Conservation (phyloP, 441 rosid species). For the Biscutella laevigata region DNA sequence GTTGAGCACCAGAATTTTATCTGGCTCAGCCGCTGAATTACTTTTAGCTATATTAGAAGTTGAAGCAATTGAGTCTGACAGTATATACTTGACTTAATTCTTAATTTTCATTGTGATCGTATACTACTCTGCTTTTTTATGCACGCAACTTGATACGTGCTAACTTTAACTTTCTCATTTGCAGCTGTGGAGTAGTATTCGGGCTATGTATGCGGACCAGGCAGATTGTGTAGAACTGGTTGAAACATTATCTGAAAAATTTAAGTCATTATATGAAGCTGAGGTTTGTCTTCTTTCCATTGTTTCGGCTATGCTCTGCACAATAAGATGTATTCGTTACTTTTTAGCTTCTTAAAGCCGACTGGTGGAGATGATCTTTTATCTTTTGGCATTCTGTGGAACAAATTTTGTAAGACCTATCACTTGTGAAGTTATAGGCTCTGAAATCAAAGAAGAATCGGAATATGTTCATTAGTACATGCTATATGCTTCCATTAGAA, state of each 20-base stretch:
- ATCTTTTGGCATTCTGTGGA: neutral
- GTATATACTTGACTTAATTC: neutral
- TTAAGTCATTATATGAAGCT: conserved; percentile 59
- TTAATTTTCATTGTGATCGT: neutral
- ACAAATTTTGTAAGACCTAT: conserved; percentile 1
- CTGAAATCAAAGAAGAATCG: conserved; percentile 7
- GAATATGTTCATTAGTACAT: neutral
- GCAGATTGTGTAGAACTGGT: conserved; percentile 66
- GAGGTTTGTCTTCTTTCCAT: conserved; percentile 50
- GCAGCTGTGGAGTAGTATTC: conserved; percentile 86
- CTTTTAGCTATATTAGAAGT: conserved; percentile 7
- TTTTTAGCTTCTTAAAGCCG: conserved; percentile 10
- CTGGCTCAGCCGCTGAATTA: conserved; percentile 1
- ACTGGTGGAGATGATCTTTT: neutral
- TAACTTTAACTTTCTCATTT: conserved; percentile 31
- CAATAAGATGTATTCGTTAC: conserved; percentile 10
- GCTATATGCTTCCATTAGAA: conserved; percentile 13
- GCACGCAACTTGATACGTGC: conserved; percentile 16
- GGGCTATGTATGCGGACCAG: conserved; percentile 57
- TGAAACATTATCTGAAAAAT: conserved; percentile 58
- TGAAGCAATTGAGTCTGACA: conserved; percentile 6
- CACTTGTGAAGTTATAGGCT: conserved; percentile 11
- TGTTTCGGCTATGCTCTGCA: conserved; percentile 3
- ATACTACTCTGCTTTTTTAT: neutral
- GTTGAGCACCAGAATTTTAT: neutral